These are phyloP conservation scores for Plasmodium cynomolgi DNA, from an alignment of 169 alveolate species.

Conservation along the genomic window DNA sequence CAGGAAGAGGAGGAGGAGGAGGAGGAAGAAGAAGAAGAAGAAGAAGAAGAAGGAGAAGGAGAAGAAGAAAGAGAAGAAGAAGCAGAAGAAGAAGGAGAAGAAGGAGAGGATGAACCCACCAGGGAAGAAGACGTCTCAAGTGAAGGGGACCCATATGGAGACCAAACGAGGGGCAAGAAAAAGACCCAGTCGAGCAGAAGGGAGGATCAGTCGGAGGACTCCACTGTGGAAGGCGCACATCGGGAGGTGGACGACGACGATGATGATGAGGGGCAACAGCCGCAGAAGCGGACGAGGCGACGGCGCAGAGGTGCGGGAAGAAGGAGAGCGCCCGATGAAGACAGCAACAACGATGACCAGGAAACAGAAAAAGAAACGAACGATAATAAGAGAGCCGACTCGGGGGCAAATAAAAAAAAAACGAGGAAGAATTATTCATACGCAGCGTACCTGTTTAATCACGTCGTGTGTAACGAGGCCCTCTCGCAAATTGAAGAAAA, in stretches of 20 bases:
- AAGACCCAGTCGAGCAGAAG: neutral
- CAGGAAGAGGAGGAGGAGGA: neutral
- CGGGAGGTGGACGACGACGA: neutral
- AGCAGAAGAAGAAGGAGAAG: neutral
- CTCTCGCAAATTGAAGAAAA: neutral
- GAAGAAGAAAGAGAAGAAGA: neutral
- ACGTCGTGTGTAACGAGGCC: conserved; percentile 14
- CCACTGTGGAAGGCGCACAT: neutral
- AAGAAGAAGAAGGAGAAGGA: neutral
- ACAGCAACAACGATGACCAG: neutral
- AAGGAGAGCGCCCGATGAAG: neutral
- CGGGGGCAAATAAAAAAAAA: conserved; percentile 5
- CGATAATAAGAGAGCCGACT: neutral
- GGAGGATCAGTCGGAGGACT: neutral
- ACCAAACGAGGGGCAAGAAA: neutral
- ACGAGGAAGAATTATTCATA: conserved; percentile 30
- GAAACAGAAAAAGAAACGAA: neutral
- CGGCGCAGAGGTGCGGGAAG: neutral
- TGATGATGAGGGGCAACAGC: neutral
- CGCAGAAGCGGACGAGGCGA: neutral
- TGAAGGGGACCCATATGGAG: neutral
- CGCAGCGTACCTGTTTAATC: conserved; percentile 41
- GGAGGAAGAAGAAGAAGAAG: neutral
- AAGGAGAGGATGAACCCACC: neutral
- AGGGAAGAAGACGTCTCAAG: neutral